Evolutionary conservation across 441 rosid species (phyloP), one percentile per base, ranked within the genome.

Genomic region (Jatropha multifida): DNA sequence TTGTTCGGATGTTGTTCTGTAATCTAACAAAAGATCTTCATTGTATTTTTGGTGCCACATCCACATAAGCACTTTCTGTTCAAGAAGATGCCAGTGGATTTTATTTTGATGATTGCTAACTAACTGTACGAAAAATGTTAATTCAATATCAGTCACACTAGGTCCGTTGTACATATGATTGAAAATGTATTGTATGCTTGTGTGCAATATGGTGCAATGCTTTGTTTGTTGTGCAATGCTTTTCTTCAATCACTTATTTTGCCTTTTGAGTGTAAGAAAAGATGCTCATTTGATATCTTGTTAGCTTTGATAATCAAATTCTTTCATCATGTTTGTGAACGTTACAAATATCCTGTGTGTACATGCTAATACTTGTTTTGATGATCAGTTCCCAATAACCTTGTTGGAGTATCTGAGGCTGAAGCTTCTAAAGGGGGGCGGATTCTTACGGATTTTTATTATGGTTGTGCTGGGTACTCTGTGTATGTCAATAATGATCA

Each of bases 391-490:
- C 89, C 89, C 65, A 80, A 79, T 72, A 76, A 84, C 20, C 71
- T 75, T 81, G 83, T 86, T 81, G 89, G 85, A 63, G 82, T 78
- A 74, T 73, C 86, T 68, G 90, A 89, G 84, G 76, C 68, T 59
- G 85, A 84, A 82, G 86, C 86, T 77, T 80, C 85, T 4, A 80
- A 82, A 83, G 88, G 86, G 13, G 87, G 89, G 8, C 61, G 85
- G 51, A 55, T 74, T n/a, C 75, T 87, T 71, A 14, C 74, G 17
- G 88, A 84, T 63, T 88, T 91, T 78, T 85, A 86, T 70, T 91
- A 90, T 79, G 90, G 79, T 51, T 91, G 97, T 82, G 85, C 86
- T 79, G 97, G 94, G 7, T 88, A 86, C 79, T 90, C 92, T 1
- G 83, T 84, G 26, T 85, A 78, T 72, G 62, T 76, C 77, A 85